Percentiles rank a stretch among this genome's conserved stretches.
These are phyloP conservation scores for Thalassiosira oceanica DNA, from an alignment of 352 stramenopile species.

Conservation along the genomic window DNA sequence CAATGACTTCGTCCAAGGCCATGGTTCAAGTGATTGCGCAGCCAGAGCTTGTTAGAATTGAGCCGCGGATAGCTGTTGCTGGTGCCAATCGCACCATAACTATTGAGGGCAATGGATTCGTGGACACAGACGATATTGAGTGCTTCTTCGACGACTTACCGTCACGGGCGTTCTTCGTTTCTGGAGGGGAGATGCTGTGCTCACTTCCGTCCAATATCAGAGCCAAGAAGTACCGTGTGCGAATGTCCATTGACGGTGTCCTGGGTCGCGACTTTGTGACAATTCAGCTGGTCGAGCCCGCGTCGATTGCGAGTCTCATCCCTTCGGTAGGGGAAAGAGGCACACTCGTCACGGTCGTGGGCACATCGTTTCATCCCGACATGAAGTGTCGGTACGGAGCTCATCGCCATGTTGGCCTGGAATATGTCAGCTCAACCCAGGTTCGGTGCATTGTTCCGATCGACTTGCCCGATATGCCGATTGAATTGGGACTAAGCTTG, in stretches of 20 bases:
- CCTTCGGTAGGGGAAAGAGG: slow-evolving; percentile 23
- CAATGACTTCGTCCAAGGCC: slow-evolving; percentile 14
- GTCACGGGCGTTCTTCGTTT: slow-evolving; percentile 25
- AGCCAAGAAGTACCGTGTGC: slow-evolving; percentile 26
- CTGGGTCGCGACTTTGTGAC: slow-evolving; percentile 6
- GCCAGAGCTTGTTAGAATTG: slow-evolving; percentile 18
- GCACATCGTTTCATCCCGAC: slow-evolving; percentile 36
- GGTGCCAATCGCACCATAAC: slow-evolving; percentile 9
- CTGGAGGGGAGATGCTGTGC: slow-evolving; percentile 26
- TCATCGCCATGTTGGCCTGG: slow-evolving; percentile 5
- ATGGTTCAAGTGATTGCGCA: slow-evolving; percentile 34
- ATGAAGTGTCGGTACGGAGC: slow-evolving; percentile 37
- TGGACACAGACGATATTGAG: slow-evolving; percentile 27
- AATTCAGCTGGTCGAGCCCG: slow-evolving; percentile 19
- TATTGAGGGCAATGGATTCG: slow-evolving; percentile 42
- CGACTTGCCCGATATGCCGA: not conserved
- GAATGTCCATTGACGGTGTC: slow-evolving; percentile 27
- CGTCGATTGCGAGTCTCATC: slow-evolving; percentile 28
- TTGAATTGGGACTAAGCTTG: slow-evolving; percentile 30
- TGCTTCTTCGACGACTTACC: slow-evolving; percentile 24
- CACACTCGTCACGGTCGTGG: slow-evolving; percentile 27
- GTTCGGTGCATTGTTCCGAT: slow-evolving; percentile 17
- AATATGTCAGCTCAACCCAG: slow-evolving; percentile 34
- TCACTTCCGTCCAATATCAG: slow-evolving; percentile 4
- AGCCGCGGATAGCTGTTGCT: slow-evolving; percentile 17